phyloP scores from a whole-genome alignment of 345 rosid species.

The Hypericum perforatum region DNA sequence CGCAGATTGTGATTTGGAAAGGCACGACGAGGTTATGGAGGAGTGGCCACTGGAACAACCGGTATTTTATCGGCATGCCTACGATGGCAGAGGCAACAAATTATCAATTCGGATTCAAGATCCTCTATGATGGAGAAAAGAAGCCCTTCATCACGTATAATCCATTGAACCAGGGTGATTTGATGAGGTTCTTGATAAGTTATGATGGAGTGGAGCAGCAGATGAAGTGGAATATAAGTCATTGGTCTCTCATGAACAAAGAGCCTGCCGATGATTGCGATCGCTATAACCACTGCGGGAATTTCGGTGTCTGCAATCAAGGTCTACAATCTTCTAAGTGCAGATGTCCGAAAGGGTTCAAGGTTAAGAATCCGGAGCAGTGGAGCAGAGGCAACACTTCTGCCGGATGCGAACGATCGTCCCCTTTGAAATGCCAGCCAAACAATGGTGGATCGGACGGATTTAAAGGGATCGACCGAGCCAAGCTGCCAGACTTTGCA shows the following conservation, averaged over 20 bases:
- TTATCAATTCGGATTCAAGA: slow-evolving; percentile 44
- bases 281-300: slow-evolving; percentile 59
- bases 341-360: slow-evolving; percentile 49
- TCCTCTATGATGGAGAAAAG: slow-evolving; percentile 32
- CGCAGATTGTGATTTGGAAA: slow-evolving; percentile 76
- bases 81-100: slow-evolving; percentile 27
- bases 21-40: slow-evolving; percentile 43
- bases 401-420: slow-evolving; percentile 31
- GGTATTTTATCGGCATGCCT: slow-evolving; percentile 48
- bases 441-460: slow-evolving; percentile 16
- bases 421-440: slow-evolving; percentile 20
- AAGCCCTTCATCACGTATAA: slow-evolving; percentile 44
- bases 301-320: slow-evolving; percentile 44
- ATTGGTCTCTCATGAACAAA: slow-evolving; percentile 15
- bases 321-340: slow-evolving; percentile 23
- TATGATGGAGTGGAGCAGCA: slow-evolving; percentile 52
- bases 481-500: slow-evolving; percentile 35
- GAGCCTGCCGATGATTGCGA: slow-evolving; percentile 58
- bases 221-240: not conserved
- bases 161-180: slow-evolving; percentile 21
- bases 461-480: slow-evolving; percentile 15
- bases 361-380: slow-evolving; percentile 17
- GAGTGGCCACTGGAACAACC: slow-evolving; percentile 70
- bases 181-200: slow-evolving; percentile 40
- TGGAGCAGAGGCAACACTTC: slow-evolving; percentile 29